Base-by-base conservation (phyloP, 1,284 basidiomycete species). In the Fomitiporia mediterranea region DNA sequence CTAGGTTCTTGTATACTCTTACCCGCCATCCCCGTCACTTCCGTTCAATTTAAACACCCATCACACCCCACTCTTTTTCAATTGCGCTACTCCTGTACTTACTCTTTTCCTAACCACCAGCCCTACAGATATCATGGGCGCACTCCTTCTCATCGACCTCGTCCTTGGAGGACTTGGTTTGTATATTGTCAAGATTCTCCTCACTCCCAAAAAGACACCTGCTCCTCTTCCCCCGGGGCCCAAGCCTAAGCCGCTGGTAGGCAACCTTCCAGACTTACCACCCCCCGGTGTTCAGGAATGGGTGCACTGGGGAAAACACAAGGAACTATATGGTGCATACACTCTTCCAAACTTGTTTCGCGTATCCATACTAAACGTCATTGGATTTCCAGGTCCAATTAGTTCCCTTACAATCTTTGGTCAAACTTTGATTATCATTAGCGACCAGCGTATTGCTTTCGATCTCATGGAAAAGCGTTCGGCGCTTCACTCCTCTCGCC, bases 381-480 rank as follows among this genome's bases (percentile, higher is more conserved):
- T 28, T 17, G 19, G n/a, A 34, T 49, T 19, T 38, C 8, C 39
- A 56, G 55, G 55, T 7, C 56, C 56, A n/a, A 48, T 58, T 19
- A 48, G 43, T 32, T 69, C 74, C 61, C 58, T 76, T 48, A 67
- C 64, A 30, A 62, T 77, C 40, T 68, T 79, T 50, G 69, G 72
- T 32, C 70, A 74, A 58, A 68, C 72, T 0, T 70, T 78, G 62
- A 60, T 80, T 48, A 67, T 80, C 53, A 61, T 80, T 44, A 75
- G 72, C 65, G 68, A 69, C 60, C 57, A 72, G 49, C 67, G 74
- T 55, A 70, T 69, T 23, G 72, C 72, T 30, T 69, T 70, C 38
- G 77, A 80, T 58, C 67, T 79, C 23, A 64, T 79, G 28, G 77
- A 79, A 49, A 77, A 72, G 63, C 69, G 74, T 51, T 73, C 76